Evolutionary conservation across 1,284 basidiomycete species (phyloP), one percentile per base, ranked within the genome.

Genomic region (Mycosarcoma mackinlayi): DNA sequence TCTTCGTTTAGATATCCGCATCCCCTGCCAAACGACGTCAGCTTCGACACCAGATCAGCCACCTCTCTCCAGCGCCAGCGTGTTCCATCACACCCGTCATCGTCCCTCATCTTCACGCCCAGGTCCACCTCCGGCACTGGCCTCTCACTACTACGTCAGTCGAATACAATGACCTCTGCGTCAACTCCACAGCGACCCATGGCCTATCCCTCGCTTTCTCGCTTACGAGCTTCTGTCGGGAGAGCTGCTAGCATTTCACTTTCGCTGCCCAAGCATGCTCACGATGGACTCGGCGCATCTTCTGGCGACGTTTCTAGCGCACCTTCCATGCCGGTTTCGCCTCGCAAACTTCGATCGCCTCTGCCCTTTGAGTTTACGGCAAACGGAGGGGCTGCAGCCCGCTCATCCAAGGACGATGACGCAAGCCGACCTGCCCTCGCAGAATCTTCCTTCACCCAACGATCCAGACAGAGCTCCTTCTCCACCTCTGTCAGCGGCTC

Each of bases 381-480:
- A 21, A 54, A 49, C 24, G 54, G 48, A 33, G 35, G 33, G 14
- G 56, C 61, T 7, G 67, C 58, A 14, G 61, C 53, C 5, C 67
- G 72, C 24, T 69, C 65, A 24, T 72, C 72, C 24, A 55, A 64
- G 24, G 68, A 72, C 18, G 48, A 66, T 40, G 61, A 60, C 23
- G 19, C 41, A 1, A 46, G 39, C 28, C 48, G 52, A 16, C 60
- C 57, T 21, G 53, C 44, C 13, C 10, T 66, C 1, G 57, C 52
- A 11, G 57, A 66, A 27, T 60, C 63, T 11, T 60, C 41, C 35
- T 50, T 47, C 38, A 46, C 59, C n/a, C 27, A 76, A 51, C 27
- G 67, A 21, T 49, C 73, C 41, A 57, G 78, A 31, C 59, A 55
- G 48, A 65, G 64, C 50, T 61, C 78, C 56, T 50, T 73, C 64